phyloP scores from a whole-genome alignment of 2,329 filamentous ascomycete species.

The Neonectria ditissima region DNA sequence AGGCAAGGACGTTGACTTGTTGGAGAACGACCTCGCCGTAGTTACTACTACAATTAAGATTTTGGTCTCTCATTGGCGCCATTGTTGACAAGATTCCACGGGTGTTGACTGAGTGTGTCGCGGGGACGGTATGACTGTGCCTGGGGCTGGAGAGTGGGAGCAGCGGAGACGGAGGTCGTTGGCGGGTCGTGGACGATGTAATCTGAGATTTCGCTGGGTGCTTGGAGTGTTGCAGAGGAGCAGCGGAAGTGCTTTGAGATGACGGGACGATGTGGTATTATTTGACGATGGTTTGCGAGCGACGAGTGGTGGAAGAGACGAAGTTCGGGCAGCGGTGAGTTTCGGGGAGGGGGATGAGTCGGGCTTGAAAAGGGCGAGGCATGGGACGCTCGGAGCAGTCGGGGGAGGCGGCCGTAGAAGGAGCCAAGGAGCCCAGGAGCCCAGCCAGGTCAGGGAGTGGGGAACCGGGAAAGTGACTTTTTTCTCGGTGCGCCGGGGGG shows the following conservation, averaged over 20 bases:
- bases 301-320: slow-evolving; percentile 6
- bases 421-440: slow-evolving; percentile 2
- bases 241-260: not conserved
- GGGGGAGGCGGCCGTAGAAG: slow-evolving; percentile 10
- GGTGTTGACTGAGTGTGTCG: slow-evolving; percentile 36
- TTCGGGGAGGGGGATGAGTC: slow-evolving; percentile 21
- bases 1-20: slow-evolving; percentile 84
- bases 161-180: slow-evolving; percentile 4
- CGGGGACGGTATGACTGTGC: slow-evolving; percentile 18
- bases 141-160: slow-evolving; percentile 25
- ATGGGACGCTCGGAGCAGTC: slow-evolving; percentile 24
- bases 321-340: slow-evolving; percentile 32
- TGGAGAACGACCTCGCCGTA: slow-evolving; percentile 76
- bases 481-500: slow-evolving; percentile 14
- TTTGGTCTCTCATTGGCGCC: slow-evolving; percentile 78
- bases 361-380: slow-evolving; percentile 16
- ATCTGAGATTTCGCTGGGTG: not conserved
- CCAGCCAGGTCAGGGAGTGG: slow-evolving; percentile 12
- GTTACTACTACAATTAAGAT: slow-evolving; percentile 79
- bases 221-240: not conserved
- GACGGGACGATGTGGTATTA: not conserved
- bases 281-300: slow-evolving; percentile 10
- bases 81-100: slow-evolving; percentile 55
- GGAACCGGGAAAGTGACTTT: slow-evolving; percentile 11
- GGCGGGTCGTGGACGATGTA: not conserved